phyloP scores from a whole-genome alignment of 441 rosid species.

The Eruca vesicaria region DNA sequence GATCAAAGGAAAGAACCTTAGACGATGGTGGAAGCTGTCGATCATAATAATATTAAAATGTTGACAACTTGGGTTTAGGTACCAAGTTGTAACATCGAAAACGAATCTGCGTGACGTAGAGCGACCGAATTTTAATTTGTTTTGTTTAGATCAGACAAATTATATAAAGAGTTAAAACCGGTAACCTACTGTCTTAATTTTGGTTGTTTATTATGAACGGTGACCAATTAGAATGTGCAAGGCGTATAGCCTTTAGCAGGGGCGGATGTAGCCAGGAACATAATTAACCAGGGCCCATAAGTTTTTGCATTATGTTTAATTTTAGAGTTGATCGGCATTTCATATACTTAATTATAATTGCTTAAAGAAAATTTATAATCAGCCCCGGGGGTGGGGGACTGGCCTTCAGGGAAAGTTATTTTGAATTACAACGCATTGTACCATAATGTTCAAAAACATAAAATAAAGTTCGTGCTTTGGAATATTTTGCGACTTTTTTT shows the following conservation, averaged over 20 bases:
- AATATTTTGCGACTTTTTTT: not conserved
- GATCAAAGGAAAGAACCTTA: not conserved
- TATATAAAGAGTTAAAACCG: constrained; percentile 10
- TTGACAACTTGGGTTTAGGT: constrained; percentile 20
- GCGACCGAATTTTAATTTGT: constrained; percentile 21
- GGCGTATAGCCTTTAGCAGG: not conserved
- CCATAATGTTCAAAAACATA: not conserved
- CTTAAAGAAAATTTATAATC: no score
- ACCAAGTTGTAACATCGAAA: constrained; percentile 35
- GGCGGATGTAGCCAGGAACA: no score
- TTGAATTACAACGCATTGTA: constrained; percentile 1
- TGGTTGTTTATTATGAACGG: constrained; percentile 1
- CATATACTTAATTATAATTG: no score
- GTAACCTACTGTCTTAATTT: constrained; percentile 19
- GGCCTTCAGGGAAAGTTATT: not conserved
- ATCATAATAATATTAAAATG: constrained; percentile 8
- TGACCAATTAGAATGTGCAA: constrained; percentile 14
- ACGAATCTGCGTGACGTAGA: constrained; percentile 30
- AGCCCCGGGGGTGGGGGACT: no score
- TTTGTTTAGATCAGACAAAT: constrained; percentile 25
- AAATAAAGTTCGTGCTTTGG: not conserved
- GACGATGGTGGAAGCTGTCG: not conserved
- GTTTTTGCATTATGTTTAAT: no score
- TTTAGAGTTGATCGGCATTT: no score
- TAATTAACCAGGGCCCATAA: no score